Conservation (phyloP, 306 rosid genomes). For the Glycine latifolia region DNA sequence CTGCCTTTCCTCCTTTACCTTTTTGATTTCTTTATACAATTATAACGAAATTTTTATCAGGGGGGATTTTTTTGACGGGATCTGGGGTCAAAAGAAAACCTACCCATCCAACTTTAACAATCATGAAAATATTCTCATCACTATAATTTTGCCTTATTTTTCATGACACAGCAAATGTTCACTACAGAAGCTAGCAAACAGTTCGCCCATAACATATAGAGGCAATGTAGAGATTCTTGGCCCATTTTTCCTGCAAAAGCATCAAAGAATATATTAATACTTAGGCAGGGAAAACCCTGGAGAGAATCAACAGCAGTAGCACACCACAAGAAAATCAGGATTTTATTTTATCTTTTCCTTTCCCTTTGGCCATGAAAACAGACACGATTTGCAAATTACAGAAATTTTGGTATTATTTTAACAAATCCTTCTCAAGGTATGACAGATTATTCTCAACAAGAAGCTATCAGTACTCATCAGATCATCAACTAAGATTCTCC, state of each 20-base stretch:
- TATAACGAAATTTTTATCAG: conserved; percentile 40
- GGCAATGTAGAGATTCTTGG: conserved; percentile 92
- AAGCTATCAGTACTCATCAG: conserved; percentile 1
- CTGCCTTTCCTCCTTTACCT: conserved; percentile 41
- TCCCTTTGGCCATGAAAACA: not conserved
- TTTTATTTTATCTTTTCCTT: not conserved
- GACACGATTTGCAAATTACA: not conserved
- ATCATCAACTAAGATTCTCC: conserved; percentile 9
- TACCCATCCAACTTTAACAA: conserved; percentile 46
- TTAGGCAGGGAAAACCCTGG: not conserved
- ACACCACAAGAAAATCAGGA: not conserved
- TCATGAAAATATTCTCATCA: conserved; percentile 38
- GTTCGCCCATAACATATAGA: conserved; percentile 93
- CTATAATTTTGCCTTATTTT: conserved; percentile 45
- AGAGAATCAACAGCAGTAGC: not conserved
- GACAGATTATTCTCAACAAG: conserved; percentile 16
- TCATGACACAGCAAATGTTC: conserved; percentile 48
- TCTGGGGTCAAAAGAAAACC: conserved; percentile 44
- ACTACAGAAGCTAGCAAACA: conserved; percentile 71
- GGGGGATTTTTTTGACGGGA: conserved; percentile 37
- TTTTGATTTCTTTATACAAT: conserved; percentile 46
- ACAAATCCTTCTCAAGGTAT: not conserved
- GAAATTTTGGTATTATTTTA: not conserved
- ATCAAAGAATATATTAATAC: conserved; percentile 20
- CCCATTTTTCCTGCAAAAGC: conserved; percentile 86